Evolutionary conservation across 2,329 filamentous ascomycete species (phyloP).

Genomic region (Sporothrix curviconia): DNA sequence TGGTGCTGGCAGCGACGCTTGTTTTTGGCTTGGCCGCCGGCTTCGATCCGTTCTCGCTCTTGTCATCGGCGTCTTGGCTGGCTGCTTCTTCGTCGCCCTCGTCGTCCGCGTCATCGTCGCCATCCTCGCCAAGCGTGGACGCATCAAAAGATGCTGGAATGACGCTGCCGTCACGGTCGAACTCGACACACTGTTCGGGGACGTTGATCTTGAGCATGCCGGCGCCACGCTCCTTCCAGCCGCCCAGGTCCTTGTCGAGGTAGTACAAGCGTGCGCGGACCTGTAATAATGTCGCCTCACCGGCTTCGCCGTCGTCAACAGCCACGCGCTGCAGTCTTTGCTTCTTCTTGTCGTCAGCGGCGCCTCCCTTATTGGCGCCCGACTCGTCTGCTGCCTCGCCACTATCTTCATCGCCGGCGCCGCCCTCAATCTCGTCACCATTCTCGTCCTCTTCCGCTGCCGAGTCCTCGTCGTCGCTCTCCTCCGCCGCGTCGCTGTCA

Average conservation of each 20-base stretch:
- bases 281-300: conserved; percentile 54
- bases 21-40: conserved; percentile 12
- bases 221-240: conserved; percentile 85
- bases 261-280: conserved; percentile 79
- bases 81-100: conserved; percentile 25
- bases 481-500: conserved; percentile 55
- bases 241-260: conserved; percentile 59
- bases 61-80: conserved; percentile 2
- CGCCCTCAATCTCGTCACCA: conserved; percentile 38
- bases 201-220: conserved; percentile 83
- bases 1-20: conserved; percentile 13
- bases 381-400: conserved; percentile 35
- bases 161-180: conserved; percentile 36
- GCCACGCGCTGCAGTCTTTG: conserved; percentile 59
- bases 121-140: conserved; percentile 17
- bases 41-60: conserved; percentile 21
- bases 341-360: conserved; percentile 57
- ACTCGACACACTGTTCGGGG: conserved; percentile 49
- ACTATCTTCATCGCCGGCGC: conserved; percentile 16
- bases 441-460: conserved; percentile 40
- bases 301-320: conserved; percentile 81
- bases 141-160: conserved; percentile 22
- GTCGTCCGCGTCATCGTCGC: conserved; percentile 24
- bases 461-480: conserved; percentile 33
- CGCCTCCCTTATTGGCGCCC: conserved; percentile 25